Evolutionary conservation across 768 basidiomycete species (phyloP).

Genomic region (Kockovaella imperatae): DNA sequence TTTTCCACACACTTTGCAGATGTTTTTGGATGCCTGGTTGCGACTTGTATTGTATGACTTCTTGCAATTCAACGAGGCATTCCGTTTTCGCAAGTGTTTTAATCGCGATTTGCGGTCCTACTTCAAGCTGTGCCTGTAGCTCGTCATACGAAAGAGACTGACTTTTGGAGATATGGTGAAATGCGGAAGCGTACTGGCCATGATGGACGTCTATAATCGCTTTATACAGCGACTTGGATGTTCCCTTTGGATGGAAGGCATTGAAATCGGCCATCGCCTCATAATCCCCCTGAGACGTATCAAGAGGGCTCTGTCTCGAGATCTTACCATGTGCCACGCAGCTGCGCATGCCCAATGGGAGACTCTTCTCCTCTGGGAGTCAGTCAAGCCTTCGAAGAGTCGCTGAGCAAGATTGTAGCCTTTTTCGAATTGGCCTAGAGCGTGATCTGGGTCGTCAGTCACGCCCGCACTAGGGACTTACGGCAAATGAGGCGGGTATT

Average conservation of each 20-base stretch:
- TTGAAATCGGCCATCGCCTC: slow-evolving; percentile 41
- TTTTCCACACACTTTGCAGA: slow-evolving; percentile 29
- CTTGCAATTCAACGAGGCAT: slow-evolving; percentile 38
- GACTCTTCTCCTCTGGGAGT: slow-evolving; percentile 32
- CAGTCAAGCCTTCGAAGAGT: slow-evolving; percentile 32
- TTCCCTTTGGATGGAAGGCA: slow-evolving; percentile 39
- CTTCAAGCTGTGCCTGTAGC: slow-evolving; percentile 23
- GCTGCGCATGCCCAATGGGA: slow-evolving; percentile 39
- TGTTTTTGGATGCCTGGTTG: slow-evolving; percentile 31
- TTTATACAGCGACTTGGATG: slow-evolving; percentile 42
- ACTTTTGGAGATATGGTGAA: slow-evolving; percentile 39
- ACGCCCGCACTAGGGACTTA: slow-evolving; percentile 9
- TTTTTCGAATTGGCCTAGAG: slow-evolving; percentile 31
- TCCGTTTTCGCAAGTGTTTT: slow-evolving; percentile 40
- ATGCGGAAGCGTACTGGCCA: slow-evolving; percentile 30
- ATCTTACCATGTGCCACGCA: slow-evolving; percentile 41
- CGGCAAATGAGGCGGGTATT: slow-evolving; percentile 37
- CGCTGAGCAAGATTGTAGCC: slow-evolving; percentile 32
- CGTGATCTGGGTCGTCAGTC: slow-evolving; percentile 26
- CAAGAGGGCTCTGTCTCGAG: neutral
- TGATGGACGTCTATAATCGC: slow-evolving; percentile 42
- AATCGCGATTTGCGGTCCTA: slow-evolving; percentile 30
- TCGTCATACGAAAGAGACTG: slow-evolving; percentile 41
- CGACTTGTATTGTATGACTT: slow-evolving; percentile 42
- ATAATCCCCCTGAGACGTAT: slow-evolving; percentile 30